Percentiles rank a stretch among this genome's conserved stretches.
These are phyloP conservation scores for Persicaria maculosa DNA, from an alignment of 148 eudicot species.

Conservation along the genomic window DNA sequence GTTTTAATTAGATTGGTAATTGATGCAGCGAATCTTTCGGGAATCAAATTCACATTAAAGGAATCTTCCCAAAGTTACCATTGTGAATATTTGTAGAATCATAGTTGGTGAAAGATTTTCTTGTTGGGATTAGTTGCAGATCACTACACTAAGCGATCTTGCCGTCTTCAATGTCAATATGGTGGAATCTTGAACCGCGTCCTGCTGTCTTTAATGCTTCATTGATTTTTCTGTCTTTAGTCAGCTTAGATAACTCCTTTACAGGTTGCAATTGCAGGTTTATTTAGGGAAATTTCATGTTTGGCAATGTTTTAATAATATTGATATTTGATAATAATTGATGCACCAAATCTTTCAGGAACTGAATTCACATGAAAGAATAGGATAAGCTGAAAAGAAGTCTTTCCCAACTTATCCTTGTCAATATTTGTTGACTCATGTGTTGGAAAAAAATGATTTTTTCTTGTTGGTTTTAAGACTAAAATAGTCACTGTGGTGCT, in stretches of 20 bases:
- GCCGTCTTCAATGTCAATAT: background rate
- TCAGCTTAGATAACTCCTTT: background rate
- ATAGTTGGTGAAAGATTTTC: too few species aligned
- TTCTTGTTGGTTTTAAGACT: too few species aligned
- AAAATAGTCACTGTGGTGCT: too few species aligned
- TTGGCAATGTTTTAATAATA: background rate
- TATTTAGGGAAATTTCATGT: background rate
- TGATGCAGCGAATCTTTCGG: background rate
- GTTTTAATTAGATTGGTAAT: background rate
- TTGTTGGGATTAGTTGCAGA: too few species aligned
- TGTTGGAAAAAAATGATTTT: background rate
- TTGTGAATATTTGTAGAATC: too few species aligned
- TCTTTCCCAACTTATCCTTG: background rate
- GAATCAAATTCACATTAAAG: background rate
- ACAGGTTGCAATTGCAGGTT: background rate
- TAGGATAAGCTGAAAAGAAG: background rate
- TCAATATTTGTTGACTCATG: background rate
- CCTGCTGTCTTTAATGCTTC: background rate
- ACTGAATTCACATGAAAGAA: background rate
- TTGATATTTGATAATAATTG: background rate
- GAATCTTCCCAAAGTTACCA: too few species aligned
- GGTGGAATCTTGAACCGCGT: background rate
- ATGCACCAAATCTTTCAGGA: background rate
- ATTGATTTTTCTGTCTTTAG: background rate
- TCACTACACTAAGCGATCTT: too few species aligned